A percentile compares a stretch with the other conserved stretches of the same genome.
These are phyloP conservation scores for Arthrinium puccinioides DNA, from an alignment of 2,329 filamentous ascomycete genomes.

Conservation along the genomic window DNA sequence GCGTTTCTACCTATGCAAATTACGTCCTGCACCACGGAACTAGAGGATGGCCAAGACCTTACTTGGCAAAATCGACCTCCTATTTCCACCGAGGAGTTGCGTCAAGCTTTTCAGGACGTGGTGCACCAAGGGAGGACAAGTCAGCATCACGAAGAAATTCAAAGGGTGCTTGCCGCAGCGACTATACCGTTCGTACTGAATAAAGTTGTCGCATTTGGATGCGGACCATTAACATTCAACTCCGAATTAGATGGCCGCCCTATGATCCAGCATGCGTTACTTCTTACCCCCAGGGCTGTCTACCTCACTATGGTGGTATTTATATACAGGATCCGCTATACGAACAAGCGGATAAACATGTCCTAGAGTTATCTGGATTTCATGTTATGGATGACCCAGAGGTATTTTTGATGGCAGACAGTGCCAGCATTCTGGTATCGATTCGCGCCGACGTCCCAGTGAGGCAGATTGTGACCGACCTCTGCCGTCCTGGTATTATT, in stretches of 20 bases:
- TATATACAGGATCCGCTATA: conserved; percentile 13
- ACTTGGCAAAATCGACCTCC: not conserved
- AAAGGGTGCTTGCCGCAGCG: conserved; percentile 8
- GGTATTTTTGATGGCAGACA: conserved; percentile 12
- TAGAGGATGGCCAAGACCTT: not conserved
- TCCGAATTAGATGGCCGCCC: conserved; percentile 5
- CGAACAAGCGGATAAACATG: conserved; percentile 10
- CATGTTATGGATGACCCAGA: conserved; percentile 14
- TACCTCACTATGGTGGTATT: conserved; percentile 1
- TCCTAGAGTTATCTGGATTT: conserved; percentile 10
- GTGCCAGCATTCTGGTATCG: conserved; percentile 13
- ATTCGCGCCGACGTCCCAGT: conserved; percentile 11
- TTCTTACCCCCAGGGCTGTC: conserved; percentile 5
- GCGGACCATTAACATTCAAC: conserved; percentile 8
- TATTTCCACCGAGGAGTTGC: not conserved
- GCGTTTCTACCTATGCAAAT: not conserved
- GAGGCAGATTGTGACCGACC: conserved; percentile 13
- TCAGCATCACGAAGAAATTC: conserved; percentile 10
- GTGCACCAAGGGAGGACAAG: conserved; percentile 10
- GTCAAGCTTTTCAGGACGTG: not conserved
- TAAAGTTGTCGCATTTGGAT: conserved; percentile 11
- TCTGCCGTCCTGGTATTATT: conserved; percentile 13
- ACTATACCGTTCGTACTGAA: conserved; percentile 8
- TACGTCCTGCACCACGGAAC: not conserved
- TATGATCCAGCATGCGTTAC: conserved; percentile 10